Evolutionary conservation across 2,329 filamentous ascomycete genomes (phyloP).

Genomic region (Lasiodiplodia citricola): DNA sequence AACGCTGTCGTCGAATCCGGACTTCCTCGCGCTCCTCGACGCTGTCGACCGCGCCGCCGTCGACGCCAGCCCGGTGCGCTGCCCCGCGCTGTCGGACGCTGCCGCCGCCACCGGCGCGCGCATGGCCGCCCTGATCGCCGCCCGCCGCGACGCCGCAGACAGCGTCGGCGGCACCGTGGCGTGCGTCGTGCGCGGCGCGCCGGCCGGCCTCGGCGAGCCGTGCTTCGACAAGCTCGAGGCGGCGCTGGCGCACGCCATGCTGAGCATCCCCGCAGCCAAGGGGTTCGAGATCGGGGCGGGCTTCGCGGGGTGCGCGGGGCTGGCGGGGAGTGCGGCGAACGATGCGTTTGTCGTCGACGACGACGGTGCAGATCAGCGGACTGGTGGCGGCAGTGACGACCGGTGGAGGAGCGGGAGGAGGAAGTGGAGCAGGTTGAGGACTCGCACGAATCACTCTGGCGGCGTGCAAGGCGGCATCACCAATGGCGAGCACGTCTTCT

Average conservation of each 20-base stretch:
- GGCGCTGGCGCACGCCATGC: slow-evolving; percentile 87
- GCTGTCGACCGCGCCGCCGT: slow-evolving; percentile 76
- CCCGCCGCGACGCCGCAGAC: slow-evolving; percentile 53
- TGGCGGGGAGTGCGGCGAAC: slow-evolving; percentile 47
- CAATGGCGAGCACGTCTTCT: slow-evolving; percentile 93
- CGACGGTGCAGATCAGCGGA: too few species aligned
- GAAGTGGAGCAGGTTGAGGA: slow-evolving; percentile 63
- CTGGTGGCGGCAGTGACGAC: slow-evolving; percentile 30
- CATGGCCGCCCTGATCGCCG: too few species aligned
- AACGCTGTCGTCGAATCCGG: slow-evolving; percentile 75
- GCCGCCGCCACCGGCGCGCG: slow-evolving; percentile 66
- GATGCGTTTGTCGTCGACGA: too few species aligned
- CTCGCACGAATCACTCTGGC: slow-evolving; percentile 92
- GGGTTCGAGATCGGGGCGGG: slow-evolving; percentile 95
- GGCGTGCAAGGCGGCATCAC: slow-evolving; percentile 95
- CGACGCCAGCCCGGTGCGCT: slow-evolving; percentile 85
- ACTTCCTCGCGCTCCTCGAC: slow-evolving; percentile 77
- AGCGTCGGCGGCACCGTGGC: slow-evolving; percentile 95
- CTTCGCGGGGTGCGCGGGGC: slow-evolving; percentile 83
- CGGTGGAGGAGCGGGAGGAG: slow-evolving; percentile 61
- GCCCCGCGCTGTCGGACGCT: slow-evolving; percentile 82
- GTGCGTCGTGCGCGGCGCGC: slow-evolving; percentile 87
- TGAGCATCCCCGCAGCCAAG: slow-evolving; percentile 93
- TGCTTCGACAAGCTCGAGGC: slow-evolving; percentile 97
- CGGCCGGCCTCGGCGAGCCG: slow-evolving; percentile 87